A percentile compares a stretch with the other conserved stretches of the same genome.
Conservation (phyloP, 805 yeast species). For the Yamadazyma sp. region DNA sequence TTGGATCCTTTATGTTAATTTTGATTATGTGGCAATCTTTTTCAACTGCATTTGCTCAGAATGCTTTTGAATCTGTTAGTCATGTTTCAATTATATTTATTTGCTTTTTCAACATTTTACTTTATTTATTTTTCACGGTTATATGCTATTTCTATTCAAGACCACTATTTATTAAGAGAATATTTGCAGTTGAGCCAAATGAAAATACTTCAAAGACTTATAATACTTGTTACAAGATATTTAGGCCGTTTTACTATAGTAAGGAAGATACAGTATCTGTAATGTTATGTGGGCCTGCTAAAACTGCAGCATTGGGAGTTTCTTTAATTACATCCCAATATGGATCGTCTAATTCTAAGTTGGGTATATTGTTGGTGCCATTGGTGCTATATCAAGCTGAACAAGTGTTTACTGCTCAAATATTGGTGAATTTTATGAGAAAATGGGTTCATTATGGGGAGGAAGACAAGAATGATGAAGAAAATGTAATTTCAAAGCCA, state of each 20-base stretch:
- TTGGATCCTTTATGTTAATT: constrained; percentile 77
- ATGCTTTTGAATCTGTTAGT: constrained; percentile 71
- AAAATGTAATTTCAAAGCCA: too few relatives aligned
- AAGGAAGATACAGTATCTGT: constrained; percentile 73
- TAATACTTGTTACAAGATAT: constrained; percentile 37
- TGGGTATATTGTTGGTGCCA: constrained; percentile 76
- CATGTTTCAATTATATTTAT: constrained; percentile 69
- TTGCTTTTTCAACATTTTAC: constrained; percentile 79
- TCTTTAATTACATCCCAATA: constrained; percentile 79
- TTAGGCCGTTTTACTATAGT: constrained; percentile 68
- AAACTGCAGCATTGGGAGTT: constrained; percentile 90
- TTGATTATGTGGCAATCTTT: constrained; percentile 77
- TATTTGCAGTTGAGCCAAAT: constrained; percentile 48
- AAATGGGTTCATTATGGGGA: constrained; percentile 55
- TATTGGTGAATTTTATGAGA: constrained; percentile 62
- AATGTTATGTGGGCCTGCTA: constrained; percentile 89
- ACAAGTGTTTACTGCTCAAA: constrained; percentile 80
- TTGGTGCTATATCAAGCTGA: constrained; percentile 83
- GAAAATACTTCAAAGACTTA: constrained; percentile 45
- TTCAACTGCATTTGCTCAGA: constrained; percentile 81
- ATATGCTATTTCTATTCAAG: constrained; percentile 60
- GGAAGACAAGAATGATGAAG: constrained; percentile 2
- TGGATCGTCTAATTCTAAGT: constrained; percentile 54
- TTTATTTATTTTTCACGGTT: constrained; percentile 71
- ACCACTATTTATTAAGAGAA: constrained; percentile 45